These are phyloP conservation scores for Udeniomyces megalosporus DNA, from an alignment of 768 basidiomycete species.

Conservation along the genomic window DNA sequence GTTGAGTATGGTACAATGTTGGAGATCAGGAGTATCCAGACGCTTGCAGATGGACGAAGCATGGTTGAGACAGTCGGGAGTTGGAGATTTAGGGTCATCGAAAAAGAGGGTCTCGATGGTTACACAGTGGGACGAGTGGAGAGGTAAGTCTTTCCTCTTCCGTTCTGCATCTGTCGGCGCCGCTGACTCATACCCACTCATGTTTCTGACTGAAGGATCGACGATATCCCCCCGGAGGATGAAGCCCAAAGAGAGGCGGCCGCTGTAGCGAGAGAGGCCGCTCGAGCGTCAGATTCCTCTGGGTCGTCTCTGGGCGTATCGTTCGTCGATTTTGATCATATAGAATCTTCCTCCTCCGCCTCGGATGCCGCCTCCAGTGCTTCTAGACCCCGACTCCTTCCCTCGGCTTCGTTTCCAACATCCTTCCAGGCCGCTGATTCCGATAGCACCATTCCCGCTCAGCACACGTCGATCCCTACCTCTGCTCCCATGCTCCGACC, in stretches of 20 bases:
- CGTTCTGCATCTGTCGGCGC: background rate
- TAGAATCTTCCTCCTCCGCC: too few species aligned
- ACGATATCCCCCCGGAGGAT: constrained; percentile 33
- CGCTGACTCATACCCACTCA: background rate
- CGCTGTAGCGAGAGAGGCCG: constrained; percentile 17
- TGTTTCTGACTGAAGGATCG: constrained; percentile 24
- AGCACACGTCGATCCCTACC: too few species aligned
- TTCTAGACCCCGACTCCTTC: too few species aligned
- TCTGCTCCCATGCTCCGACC: too few species aligned
- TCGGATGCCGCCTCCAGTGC: too few species aligned
- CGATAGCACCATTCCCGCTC: background rate
- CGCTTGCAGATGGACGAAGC: constrained; percentile 76
- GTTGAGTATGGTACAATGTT: constrained; percentile 86
- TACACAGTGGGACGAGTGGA: constrained; percentile 77
- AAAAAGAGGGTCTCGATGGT: constrained; percentile 69
- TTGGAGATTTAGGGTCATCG: constrained; percentile 69
- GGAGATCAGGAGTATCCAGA: constrained; percentile 67
- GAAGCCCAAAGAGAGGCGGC: constrained; percentile 30
- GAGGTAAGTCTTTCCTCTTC: constrained; percentile 26
- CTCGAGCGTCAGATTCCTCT: too few species aligned
- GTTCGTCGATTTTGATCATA: too few species aligned
- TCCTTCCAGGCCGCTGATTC: background rate
- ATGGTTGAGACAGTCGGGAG: constrained; percentile 60
- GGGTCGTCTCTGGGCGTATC: too few species aligned
- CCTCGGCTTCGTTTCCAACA: background rate